Percentiles rank a stretch among this genome's conserved stretches.
phyloP scores from a whole-genome alignment of 129 eudicot species.

The Tagetes patula region DNA sequence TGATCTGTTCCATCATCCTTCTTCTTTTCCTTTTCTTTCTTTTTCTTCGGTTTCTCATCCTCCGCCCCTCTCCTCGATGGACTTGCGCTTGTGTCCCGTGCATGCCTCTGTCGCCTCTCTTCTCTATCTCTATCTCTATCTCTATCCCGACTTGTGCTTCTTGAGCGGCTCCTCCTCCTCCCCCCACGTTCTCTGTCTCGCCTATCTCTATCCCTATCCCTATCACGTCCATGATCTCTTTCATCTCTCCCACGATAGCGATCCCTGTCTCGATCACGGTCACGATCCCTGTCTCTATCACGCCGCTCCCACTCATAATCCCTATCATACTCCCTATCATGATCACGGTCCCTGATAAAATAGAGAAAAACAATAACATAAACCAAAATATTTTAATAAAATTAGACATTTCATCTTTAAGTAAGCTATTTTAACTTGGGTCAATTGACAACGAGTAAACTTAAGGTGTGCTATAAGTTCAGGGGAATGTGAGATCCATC shows the following conservation, averaged over 20 bases:
- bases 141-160: slow-evolving; percentile 79
- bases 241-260: slow-evolving; percentile 61
- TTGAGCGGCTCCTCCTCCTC: slow-evolving; percentile 38
- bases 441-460: background rate
- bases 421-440: background rate
- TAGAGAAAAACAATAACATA: background rate
- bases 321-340: slow-evolving; percentile 56
- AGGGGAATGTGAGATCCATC: slow-evolving; percentile 65
- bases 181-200: slow-evolving; percentile 57
- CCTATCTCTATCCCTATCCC: slow-evolving; percentile 70
- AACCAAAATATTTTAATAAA: background rate
- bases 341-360: slow-evolving; percentile 56
- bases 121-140: slow-evolving; percentile 59
- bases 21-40: slow-evolving; percentile 72
- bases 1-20: slow-evolving; percentile 92
- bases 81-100: slow-evolving; percentile 53
- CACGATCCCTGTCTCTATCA: slow-evolving; percentile 70
- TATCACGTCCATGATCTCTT: slow-evolving; percentile 63
- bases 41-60: slow-evolving; percentile 54
- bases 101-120: slow-evolving; percentile 70
- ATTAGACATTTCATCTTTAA: background rate
- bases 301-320: slow-evolving; percentile 67
- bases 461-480: background rate
- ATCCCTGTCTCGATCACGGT: slow-evolving; percentile 73
- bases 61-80: slow-evolving; percentile 59